phyloP scores from a whole-genome alignment of 2,329 filamentous ascomycete species.

The Colletotrichum camelliae region DNA sequence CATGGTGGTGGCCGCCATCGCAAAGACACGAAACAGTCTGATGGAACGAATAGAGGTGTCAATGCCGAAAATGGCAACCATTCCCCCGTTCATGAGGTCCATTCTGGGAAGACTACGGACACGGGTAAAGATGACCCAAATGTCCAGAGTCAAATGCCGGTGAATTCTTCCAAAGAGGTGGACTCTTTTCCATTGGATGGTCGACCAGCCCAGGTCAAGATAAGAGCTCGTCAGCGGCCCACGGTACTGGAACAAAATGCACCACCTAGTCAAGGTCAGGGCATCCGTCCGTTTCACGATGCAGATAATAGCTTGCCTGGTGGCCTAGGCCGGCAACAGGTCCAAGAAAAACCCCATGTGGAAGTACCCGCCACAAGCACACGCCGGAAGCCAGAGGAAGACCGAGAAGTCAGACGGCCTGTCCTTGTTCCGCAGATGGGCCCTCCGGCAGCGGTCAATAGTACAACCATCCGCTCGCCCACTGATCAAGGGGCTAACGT shows the following conservation, averaged over 20 bases:
- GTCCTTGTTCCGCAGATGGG: neutral
- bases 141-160: neutral
- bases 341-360: neutral
- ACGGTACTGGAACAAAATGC: neutral
- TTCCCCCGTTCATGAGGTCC: neutral
- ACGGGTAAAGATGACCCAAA: neutral
- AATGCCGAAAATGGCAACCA: neutral
- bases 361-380: neutral
- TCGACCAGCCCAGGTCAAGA: neutral
- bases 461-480: neutral
- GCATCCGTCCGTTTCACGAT: slow-evolving; percentile 1
- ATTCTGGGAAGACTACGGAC: neutral
- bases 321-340: neutral
- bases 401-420: neutral
- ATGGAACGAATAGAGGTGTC: neutral
- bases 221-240: neutral
- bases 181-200: neutral
- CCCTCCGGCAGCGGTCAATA: neutral
- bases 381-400: neutral
- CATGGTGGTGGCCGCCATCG: neutral
- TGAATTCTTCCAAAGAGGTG: neutral
- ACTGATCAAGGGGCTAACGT: neutral
- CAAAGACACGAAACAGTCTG: neutral
- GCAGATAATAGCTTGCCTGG: neutral
- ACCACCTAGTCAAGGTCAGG: neutral